Percentiles rank a stretch among this genome's conserved stretches.
Conservation (phyloP, 257 asterid genomes). For the Solanum paucissectum region DNA sequence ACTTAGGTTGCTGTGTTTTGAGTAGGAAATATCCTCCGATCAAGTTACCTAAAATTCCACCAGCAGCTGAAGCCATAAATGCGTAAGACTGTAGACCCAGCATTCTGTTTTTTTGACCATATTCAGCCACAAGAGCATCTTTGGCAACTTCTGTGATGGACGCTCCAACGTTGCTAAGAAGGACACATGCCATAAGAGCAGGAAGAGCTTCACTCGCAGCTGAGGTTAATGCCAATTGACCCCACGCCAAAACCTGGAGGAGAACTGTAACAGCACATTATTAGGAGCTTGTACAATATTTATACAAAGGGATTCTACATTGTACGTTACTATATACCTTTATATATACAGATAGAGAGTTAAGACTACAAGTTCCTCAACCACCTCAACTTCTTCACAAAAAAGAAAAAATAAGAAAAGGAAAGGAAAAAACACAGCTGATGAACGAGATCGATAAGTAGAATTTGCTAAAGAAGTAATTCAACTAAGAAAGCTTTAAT, state of each 20-base stretch:
- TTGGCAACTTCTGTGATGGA: constrained; percentile 77
- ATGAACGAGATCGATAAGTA: neutral
- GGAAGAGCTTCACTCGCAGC: constrained; percentile 48
- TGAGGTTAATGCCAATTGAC: constrained; percentile 56
- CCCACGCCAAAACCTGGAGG: constrained; percentile 80
- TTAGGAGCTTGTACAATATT: neutral
- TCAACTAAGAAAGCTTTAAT: neutral
- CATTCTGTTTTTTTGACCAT: constrained; percentile 49
- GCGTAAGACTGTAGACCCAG: constrained; percentile 80
- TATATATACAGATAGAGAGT: neutral
- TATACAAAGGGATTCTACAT: neutral
- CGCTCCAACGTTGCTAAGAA: constrained; percentile 69
- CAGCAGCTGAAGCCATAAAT: constrained; percentile 65
- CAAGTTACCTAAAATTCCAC: constrained; percentile 74
- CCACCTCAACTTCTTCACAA: neutral
- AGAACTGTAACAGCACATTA: constrained; percentile 31
- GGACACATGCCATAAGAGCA: constrained; percentile 52
- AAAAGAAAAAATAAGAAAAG: neutral
- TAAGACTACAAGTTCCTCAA: neutral
- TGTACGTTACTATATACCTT: neutral
- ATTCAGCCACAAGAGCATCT: constrained; percentile 80
- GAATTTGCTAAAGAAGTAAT: neutral
- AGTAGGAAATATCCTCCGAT: constrained; percentile 61
- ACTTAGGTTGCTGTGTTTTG: constrained; percentile 40
- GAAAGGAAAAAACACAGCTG: neutral